phyloP scores from a whole-genome alignment of 495 filamentous ascomycete genomes.

The Aspergillus carlsbadensis region DNA sequence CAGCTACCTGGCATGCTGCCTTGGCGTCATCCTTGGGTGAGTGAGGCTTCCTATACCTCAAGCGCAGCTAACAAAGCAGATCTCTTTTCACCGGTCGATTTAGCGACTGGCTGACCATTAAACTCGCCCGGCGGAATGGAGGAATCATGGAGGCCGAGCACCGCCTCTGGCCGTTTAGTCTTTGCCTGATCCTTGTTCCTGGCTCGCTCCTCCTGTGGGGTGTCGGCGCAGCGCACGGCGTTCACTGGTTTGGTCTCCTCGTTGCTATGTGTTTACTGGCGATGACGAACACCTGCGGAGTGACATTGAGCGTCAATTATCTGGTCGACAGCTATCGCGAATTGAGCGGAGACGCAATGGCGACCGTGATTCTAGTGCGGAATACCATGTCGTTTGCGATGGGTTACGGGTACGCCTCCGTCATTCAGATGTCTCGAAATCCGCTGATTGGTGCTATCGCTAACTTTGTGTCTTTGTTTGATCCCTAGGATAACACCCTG shows the following conservation, averaged over 20 bases:
- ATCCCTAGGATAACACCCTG: slow-evolving; percentile 63
- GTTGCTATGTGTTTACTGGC: slow-evolving; percentile 62
- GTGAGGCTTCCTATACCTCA: neutral
- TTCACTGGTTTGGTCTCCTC: slow-evolving; percentile 63
- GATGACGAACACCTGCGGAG: slow-evolving; percentile 54
- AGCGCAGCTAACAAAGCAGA: slow-evolving; percentile 19
- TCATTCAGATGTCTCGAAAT: neutral
- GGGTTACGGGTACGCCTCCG: slow-evolving; percentile 46
- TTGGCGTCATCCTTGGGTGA: slow-evolving; percentile 54
- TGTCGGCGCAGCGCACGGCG: slow-evolving; percentile 60
- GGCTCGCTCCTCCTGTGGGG: slow-evolving; percentile 63
- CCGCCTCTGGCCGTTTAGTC: slow-evolving; percentile 60
- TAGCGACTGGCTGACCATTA: slow-evolving; percentile 59
- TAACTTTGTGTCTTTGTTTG: too few relatives aligned
- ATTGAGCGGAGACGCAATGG: slow-evolving; percentile 60
- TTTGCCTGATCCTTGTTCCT: slow-evolving; percentile 55
- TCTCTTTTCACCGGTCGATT: slow-evolving; percentile 52
- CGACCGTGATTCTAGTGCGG: slow-evolving; percentile 62
- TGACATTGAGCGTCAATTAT: slow-evolving; percentile 62
- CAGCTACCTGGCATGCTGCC: slow-evolving; percentile 56
- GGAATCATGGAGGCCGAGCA: slow-evolving; percentile 63
- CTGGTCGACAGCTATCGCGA: slow-evolving; percentile 64
- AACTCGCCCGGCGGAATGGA: slow-evolving; percentile 58
- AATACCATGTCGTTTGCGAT: slow-evolving; percentile 67
- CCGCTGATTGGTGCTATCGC: slow-evolving; percentile 8